Base-by-base conservation (phyloP, 2,329 filamentous ascomycete species). In the Colletotrichum tofieldiae region DNA sequence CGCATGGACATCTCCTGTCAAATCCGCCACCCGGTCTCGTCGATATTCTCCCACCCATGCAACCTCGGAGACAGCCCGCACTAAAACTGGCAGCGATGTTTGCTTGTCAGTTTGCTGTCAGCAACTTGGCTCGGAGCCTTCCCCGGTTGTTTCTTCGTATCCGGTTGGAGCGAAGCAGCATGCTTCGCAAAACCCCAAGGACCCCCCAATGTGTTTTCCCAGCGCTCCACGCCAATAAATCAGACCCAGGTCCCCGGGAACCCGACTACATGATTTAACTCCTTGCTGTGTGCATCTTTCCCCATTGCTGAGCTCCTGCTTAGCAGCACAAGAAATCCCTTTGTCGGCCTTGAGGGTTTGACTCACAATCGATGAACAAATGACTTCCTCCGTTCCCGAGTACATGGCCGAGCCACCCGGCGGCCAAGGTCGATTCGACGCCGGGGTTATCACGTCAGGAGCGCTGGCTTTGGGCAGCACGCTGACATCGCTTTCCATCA, bases 321-420 rank as follows among this genome's bases (percentile, higher is more conserved):
- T 26, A 14, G 3, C 6, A 18, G 23, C n/a, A 12, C 16, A 26
- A 23, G 9, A 39, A 11, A 2, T 3, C 39, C 8, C 32, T 49
- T 35, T 41, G 23, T 60, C 35, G 32, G 32, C 32, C 11, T 26
- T 35, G 32, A 20, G 41, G 39, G 54, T 23, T 23, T 49, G 39
- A 54, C 37, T 35, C 23, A 43, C 23, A 23, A 29, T 32, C 45
- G 26, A 47, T 47, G 70, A 65, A 20, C 8, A 47, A 18, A 72
- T 72, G 70, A 39, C 47, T 16, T 64, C 54, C 16, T 47, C 20
- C 39, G 45, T 32, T 9, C 41, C 70, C 59, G 37, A 69, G 54
- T 72, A 69, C 26, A 70, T 72, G 70, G 70, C 59, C 20, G 65
- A 69, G 39, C 23, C 70, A 32, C 70, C 70, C 16, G 59, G 11